Base-by-base conservation (phyloP, 2,329 filamentous ascomycete species). In the Cladosporium cucumerinum region DNA sequence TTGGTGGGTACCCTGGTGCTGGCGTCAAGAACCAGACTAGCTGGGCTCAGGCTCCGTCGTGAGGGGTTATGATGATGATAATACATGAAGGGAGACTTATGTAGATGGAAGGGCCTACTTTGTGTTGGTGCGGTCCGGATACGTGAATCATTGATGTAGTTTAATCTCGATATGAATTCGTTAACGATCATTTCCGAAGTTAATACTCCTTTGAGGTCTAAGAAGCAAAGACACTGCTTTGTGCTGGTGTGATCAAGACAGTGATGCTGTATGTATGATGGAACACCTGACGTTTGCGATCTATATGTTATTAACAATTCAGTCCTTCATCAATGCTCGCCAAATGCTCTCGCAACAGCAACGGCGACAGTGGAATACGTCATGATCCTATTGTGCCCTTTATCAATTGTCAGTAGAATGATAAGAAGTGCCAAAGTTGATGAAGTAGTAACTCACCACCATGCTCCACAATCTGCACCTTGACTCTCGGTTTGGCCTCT, bases 361-460 rank as follows among this genome's bases (percentile, higher is more conserved):
- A 90, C 77, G 10, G 84, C 76, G 18, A 92, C 85, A 4, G 87
- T 83, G 1, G 87, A 83, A 72, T 86, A 89, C 7, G 85, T 85
- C 74, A 91, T 84, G 46, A 93, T 82, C 59, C 85, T 80, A 72
- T 92, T 92, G 73, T 93, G 90, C 6, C 87, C 88, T 90, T 63
- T 0, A n/a, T 30, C 36, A 39, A 66, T 11, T 32, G 34, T 67
- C 61, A 59, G 59, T 23, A 23, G 7, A 30, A 49, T 1, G 32
- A 21, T 43, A 32, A n/a, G 21, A 25, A 25, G 5, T 25, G 18
- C 5, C 32, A 2, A 23, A 62, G 25, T 11, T 11, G 30, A 2
- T 32, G 30, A 25, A 30, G n/a, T 7, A 21, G 7, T 30, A 26
- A 69, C 71, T 71, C 61, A 77, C 80, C 80, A 14, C 81, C 81